Evolutionary conservation across 805 yeast species (phyloP).

Genomic region (Cyberlindnera petersonii): DNA sequence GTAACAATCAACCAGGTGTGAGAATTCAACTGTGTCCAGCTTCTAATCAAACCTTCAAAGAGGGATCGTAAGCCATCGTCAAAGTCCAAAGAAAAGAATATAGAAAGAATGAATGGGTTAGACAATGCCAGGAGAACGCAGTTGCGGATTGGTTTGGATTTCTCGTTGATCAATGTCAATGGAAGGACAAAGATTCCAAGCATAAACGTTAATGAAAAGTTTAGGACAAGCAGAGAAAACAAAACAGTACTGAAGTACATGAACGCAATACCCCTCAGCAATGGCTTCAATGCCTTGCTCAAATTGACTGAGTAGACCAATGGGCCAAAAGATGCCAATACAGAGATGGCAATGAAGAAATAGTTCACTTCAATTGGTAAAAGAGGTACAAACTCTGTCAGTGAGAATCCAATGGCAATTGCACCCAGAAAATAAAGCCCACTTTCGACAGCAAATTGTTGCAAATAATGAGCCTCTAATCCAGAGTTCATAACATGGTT

Average conservation of each 20-base stretch:
- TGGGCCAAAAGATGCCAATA: constrained; percentile 22
- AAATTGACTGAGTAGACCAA: constrained; percentile 13
- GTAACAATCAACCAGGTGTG: constrained; percentile 83
- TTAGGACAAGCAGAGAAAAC: constrained; percentile 71
- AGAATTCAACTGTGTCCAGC: constrained; percentile 67
- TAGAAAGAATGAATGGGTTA: constrained; percentile 46
- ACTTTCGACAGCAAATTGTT: constrained; percentile 1
- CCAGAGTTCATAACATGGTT: constrained; percentile 46
- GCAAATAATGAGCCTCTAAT: constrained; percentile 14
- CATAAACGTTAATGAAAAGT: constrained; percentile 74
- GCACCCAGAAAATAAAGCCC: constrained; percentile 27
- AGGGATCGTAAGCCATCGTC: constrained; percentile 21
- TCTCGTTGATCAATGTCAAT: constrained; percentile 48
- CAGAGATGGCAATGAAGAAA: constrained; percentile 17
- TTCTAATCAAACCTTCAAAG: constrained; percentile 49
- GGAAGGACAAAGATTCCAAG: constrained; percentile 76
- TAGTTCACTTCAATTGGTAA: constrained; percentile 15
- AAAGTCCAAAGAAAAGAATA: constrained; percentile 30
- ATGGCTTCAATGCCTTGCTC: constrained; percentile 16
- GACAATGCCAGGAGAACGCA: constrained; percentile 37
- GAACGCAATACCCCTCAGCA: constrained; percentile 44
- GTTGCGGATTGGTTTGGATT: constrained; percentile 22
- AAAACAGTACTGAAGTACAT: constrained; percentile 64
- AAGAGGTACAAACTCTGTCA: constrained; percentile 19
- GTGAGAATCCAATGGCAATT: constrained; percentile 21